A percentile compares a stretch with the other conserved stretches of the same genome.
These are phyloP conservation scores for Nicotiana paniculata DNA, from an alignment of 257 asterid species.

Conservation along the genomic window DNA sequence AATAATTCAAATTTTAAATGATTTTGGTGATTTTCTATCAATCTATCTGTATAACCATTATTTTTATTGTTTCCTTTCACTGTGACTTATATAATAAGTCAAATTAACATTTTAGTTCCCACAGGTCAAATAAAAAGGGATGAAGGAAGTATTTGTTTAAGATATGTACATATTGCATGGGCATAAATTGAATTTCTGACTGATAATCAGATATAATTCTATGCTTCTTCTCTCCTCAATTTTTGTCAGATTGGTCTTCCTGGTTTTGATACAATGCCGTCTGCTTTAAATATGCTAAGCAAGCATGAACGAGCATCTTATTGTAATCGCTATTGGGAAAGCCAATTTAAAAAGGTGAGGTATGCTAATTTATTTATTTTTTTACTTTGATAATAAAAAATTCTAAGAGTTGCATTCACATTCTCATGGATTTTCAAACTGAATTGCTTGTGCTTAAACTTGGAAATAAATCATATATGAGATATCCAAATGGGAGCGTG, in stretches of 20 bases:
- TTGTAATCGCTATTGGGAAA: conserved; percentile 96
- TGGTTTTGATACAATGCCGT: conserved; percentile 98
- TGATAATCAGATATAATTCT: background rate
- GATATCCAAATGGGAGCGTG: background rate
- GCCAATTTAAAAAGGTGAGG: conserved; percentile 93
- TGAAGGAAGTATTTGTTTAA: background rate
- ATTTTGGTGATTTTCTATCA: background rate
- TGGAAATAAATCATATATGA: background rate
- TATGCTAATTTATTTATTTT: conserved; percentile 5
- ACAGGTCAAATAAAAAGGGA: background rate
- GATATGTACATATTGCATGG: background rate
- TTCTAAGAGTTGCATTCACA: background rate
- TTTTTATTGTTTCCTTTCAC: background rate
- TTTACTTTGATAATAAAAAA: background rate
- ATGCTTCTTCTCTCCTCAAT: conserved; percentile 12
- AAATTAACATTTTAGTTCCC: background rate
- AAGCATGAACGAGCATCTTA: conserved; percentile 96
- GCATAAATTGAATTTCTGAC: background rate
- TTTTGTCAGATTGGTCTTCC: conserved; percentile 95
- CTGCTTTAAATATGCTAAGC: conserved; percentile 87
- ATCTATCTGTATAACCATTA: background rate
- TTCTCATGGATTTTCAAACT: background rate
- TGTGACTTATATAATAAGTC: background rate
- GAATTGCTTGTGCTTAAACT: background rate
- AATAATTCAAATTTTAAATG: background rate